A percentile compares a stretch with the other conserved stretches of the same genome.
Conservation (phyloP, 1,139 yeast species). For the Debaryomycetaceae sp. region DNA sequence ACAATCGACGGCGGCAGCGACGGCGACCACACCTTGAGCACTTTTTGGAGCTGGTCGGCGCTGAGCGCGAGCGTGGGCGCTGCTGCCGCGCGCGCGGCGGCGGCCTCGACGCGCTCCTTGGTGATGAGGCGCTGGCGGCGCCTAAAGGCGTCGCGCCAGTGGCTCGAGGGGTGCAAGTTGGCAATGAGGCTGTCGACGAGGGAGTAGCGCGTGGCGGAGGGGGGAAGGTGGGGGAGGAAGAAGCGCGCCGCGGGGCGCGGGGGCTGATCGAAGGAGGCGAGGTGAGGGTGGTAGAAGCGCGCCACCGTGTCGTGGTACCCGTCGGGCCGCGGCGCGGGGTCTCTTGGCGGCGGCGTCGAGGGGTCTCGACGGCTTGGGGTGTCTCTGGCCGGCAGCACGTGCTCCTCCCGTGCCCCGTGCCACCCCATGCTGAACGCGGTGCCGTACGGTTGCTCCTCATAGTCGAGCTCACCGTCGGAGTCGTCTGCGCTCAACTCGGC, state of each 20-base stretch:
- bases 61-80: constrained; percentile 11
- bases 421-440: background rate
- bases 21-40: constrained; percentile 23
- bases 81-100: too few relatives aligned
- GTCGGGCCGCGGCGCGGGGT: too few relatives aligned
- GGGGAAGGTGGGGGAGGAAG: constrained; percentile 8
- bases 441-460: constrained; percentile 4
- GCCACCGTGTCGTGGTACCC: too few relatives aligned
- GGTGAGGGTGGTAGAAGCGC: too few relatives aligned
- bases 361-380: background rate
- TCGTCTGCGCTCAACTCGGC: constrained; percentile 2
- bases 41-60: constrained; percentile 17
- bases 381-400: background rate
- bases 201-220: constrained; percentile 4
- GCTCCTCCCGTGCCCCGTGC: background rate
- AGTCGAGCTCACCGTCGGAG: constrained; percentile 3
- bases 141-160: constrained; percentile 4
- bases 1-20: constrained; percentile 13
- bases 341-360: background rate
- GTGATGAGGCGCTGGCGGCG: constrained; percentile 3
- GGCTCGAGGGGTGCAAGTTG: constrained; percentile 1
- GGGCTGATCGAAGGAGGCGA: constrained; percentile 1
- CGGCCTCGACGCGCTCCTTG: constrained; percentile 6
- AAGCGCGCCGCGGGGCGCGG: constrained; percentile 3
- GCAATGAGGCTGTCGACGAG: constrained; percentile 7